Conservation (phyloP, 495 filamentous ascomycete species). For the Xylaria longipes region DNA sequence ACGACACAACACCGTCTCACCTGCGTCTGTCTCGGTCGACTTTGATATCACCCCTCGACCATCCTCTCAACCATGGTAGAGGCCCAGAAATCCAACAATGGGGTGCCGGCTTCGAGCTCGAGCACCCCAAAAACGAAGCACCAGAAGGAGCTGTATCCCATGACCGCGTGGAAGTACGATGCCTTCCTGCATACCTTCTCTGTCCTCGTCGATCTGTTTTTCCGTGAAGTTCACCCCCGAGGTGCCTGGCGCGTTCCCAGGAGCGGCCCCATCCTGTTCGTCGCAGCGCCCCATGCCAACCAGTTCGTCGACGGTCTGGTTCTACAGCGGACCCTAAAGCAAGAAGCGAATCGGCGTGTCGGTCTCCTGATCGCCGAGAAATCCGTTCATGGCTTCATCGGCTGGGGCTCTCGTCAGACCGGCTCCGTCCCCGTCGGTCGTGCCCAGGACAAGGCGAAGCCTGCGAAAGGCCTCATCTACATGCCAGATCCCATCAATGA, state of each 20-base stretch:
- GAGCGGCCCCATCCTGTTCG: conserved; percentile 88
- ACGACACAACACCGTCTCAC: neutral
- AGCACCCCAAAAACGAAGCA: conserved; percentile 32
- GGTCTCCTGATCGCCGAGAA: conserved; percentile 94
- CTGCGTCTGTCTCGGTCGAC: neutral
- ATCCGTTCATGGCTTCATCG: conserved; percentile 90
- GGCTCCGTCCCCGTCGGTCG: conserved; percentile 89
- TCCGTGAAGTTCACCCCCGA: conserved; percentile 94
- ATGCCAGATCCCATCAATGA: conserved; percentile 87
- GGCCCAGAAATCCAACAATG: conserved; percentile 26
- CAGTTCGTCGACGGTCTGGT: conserved; percentile 98
- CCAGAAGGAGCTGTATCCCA: conserved; percentile 66
- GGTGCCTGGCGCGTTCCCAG: conserved; percentile 92
- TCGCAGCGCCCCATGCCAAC: conserved; percentile 98
- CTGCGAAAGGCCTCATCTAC: conserved; percentile 81
- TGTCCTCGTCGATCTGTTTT: conserved; percentile 90
- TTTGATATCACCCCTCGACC: neutral
- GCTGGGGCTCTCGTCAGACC: conserved; percentile 75
- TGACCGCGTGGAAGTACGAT: conserved; percentile 81
- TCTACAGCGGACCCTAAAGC: conserved; percentile 85
- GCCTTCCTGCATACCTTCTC: conserved; percentile 82
- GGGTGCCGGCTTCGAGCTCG: conserved; percentile 27
- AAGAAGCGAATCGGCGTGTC: conserved; percentile 85
- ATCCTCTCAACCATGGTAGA: conserved; percentile 31
- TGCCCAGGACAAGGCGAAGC: conserved; percentile 85